Base-by-base conservation (phyloP, 176 grass and related monocot species). In the Carex parvula region DNA sequence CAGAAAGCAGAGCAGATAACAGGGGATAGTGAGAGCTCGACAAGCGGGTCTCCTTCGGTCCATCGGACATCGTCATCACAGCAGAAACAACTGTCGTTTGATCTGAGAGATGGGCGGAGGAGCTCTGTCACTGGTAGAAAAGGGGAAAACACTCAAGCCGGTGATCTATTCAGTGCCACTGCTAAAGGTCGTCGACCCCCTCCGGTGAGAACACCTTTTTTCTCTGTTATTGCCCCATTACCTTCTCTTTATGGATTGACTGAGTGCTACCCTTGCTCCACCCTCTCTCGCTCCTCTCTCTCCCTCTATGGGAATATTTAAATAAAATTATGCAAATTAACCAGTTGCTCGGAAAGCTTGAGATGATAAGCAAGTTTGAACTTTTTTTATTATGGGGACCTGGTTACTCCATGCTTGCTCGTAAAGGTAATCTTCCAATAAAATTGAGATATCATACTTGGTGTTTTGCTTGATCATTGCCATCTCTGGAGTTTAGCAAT, bases 101-200 rank as follows among this genome's bases (percentile, higher is more conserved):
- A 94, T 82, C 84, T 94, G 82, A 94, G 94, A 85, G 92, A 95
- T 89, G 95, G 95, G 42, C 85, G 89, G 68, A 91, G 95, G 69
- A 98, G 91, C 90, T 98, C 95, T 83, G 87, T 93, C 67, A 93
- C 87, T 86, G 81, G 81, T 53, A 88, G 87, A 89, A 92, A 91
- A 89, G 87, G 81, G 41, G 95, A 39, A 39, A 39, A 39, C 37
- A 97, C 87, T 79, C 95, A 98, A 86, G 92, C 95, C 52, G 95
- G 95, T 55, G 95, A 98, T 80, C 74, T 98, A 65, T 98, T 98
- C 85, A 95, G 84, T 90, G 92, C 83, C 68, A 79, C 95, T n/a
- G 65, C 87, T 64, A 93, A 91, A 90, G 88, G 68, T 37, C 86
- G 83, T 2, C 84, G 89, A n/a, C 88, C 82, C 68, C 86, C 74